phyloP scores from a whole-genome alignment of 257 asterid genomes.

The Jaltomata sinuosa region DNA sequence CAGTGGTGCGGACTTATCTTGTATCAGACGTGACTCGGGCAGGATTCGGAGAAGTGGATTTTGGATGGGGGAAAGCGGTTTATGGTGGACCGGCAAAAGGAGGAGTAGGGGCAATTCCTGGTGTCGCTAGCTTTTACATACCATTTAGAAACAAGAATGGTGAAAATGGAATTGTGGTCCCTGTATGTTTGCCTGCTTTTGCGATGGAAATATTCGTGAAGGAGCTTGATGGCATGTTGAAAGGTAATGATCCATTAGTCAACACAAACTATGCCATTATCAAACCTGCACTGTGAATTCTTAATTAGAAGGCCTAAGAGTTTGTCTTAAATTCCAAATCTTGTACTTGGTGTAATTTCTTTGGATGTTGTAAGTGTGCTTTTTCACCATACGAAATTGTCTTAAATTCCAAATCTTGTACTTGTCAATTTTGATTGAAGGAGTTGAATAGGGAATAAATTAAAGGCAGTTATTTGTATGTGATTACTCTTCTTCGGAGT shows the following conservation, averaged over 20 bases:
- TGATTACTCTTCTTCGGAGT: too few relatives aligned
- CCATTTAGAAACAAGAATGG: conserved; percentile 38
- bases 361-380: not conserved
- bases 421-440: too few relatives aligned
- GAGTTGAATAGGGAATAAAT: too few relatives aligned
- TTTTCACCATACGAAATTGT: not conserved
- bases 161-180: conserved; percentile 43
- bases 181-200: conserved; percentile 35
- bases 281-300: conserved; percentile 22
- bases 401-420: too few relatives aligned
- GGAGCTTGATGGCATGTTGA: conserved; percentile 35
- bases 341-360: not conserved
- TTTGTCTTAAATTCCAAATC: not conserved
- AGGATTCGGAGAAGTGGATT: conserved; percentile 45
- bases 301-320: not conserved
- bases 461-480: too few relatives aligned
- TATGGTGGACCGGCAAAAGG: conserved; percentile 55
- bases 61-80: conserved; percentile 57
- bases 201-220: conserved; percentile 46
- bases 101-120: conserved; percentile 45
- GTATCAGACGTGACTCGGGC: conserved; percentile 41
- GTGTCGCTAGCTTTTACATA: conserved; percentile 34
- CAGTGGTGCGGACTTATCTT: conserved; percentile 21
- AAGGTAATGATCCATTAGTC: not conserved
- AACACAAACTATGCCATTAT: not conserved